Base-by-base conservation (phyloP, 2,329 filamentous ascomycete genomes). In the Penicillium oxalicum region DNA sequence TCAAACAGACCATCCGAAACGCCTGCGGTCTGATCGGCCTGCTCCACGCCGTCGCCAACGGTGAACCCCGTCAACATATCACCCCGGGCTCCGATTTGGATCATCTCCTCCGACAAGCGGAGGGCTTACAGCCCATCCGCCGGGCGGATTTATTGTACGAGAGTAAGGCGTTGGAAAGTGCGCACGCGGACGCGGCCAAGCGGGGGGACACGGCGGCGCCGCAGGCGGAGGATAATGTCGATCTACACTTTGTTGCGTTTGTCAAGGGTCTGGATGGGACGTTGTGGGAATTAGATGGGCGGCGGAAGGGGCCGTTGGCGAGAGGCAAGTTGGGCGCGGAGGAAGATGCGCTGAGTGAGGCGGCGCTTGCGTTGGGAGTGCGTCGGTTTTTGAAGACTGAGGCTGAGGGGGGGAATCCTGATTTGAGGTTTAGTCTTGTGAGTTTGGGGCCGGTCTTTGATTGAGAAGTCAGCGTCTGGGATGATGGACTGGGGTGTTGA, bases 161-260 rank as follows among this genome's bases (percentile, higher is more conserved):
- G 47, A 88, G 86, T 13, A 75, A 82, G 35, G 82, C 79, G 9
- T 78, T 97, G 43, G 91, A 94, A 47, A 75, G 72, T 4, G 91
- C 89, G 5, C 91, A 97, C 71, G 81, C 82, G 40, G 79, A 80
- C 51, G 90, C 89, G 11, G 93, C 91, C 4, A 77, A 77, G 6
- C 74, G 78, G 51, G 91, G 91, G 13, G 88, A 91, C 65, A 95
- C 90, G 1, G 66, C 76, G 9, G 88, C 91, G 1, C 91, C 93
- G 0, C 73, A 79, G 46, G 88, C 89, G 7, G 79, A 83, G n/a
- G 87, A 88, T 61, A 80, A 86, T 58, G 78, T 95, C n/a, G 91
- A 96, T 64, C 76, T 96, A 60, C 93, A 98, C 74, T 97, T 95
- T 67, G 91, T 97, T 40, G 93, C 88, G 64, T 98, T 97, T 70